A percentile compares a stretch with the other conserved stretches of the same genome.
Evolutionary conservation across 257 asterid species (phyloP).

Genomic region (Fraxinus quadrangulata): DNA sequence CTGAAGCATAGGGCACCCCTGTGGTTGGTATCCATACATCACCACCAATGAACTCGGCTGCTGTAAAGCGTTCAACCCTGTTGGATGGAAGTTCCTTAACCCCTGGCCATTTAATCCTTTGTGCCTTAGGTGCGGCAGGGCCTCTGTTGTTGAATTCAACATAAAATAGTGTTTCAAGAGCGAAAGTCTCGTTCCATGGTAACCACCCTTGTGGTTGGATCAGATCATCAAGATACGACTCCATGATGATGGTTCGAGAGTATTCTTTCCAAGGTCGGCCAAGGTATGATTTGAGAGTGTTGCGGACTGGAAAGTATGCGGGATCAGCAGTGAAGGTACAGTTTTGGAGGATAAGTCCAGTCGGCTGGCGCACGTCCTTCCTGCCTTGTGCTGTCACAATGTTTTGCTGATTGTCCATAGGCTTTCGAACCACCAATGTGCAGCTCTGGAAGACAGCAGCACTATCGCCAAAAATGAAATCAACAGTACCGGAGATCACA

Average conservation of each 20-base stretch:
- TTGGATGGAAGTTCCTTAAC: slow-evolving; percentile 37
- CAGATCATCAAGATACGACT: slow-evolving; percentile 43
- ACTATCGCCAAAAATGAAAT: slow-evolving; percentile 79
- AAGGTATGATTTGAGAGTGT: slow-evolving; percentile 33
- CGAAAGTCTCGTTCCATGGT: slow-evolving; percentile 41
- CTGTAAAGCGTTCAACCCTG: slow-evolving; percentile 34
- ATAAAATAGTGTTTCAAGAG: slow-evolving; percentile 42
- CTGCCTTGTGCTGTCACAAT: slow-evolving; percentile 71
- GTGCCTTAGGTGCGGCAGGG: slow-evolving; percentile 38
- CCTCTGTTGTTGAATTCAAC: slow-evolving; percentile 57
- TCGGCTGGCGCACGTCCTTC: slow-evolving; percentile 37
- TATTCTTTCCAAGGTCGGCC: slow-evolving; percentile 69
- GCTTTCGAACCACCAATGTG: slow-evolving; percentile 51
- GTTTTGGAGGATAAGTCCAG: slow-evolving; percentile 49
- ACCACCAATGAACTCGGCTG: slow-evolving; percentile 31
- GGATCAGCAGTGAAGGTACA: slow-evolving; percentile 47
- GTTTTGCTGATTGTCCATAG: slow-evolving; percentile 48
- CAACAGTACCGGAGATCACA: slow-evolving; percentile 73
- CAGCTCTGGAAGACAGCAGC: slow-evolving; percentile 68
- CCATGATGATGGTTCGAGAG: slow-evolving; percentile 55
- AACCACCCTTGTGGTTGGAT: slow-evolving; percentile 68
- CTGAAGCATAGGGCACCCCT: slow-evolving; percentile 31
- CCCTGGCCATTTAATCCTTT: slow-evolving; percentile 41
- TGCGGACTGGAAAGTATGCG: slow-evolving; percentile 29
- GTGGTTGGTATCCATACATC: slow-evolving; percentile 33